Percentiles rank a stretch among this genome's conserved stretches.
These are phyloP conservation scores for Pedinophyceae sp. DNA, from an alignment of 139 green algal genomes.

Conservation along the genomic window DNA sequence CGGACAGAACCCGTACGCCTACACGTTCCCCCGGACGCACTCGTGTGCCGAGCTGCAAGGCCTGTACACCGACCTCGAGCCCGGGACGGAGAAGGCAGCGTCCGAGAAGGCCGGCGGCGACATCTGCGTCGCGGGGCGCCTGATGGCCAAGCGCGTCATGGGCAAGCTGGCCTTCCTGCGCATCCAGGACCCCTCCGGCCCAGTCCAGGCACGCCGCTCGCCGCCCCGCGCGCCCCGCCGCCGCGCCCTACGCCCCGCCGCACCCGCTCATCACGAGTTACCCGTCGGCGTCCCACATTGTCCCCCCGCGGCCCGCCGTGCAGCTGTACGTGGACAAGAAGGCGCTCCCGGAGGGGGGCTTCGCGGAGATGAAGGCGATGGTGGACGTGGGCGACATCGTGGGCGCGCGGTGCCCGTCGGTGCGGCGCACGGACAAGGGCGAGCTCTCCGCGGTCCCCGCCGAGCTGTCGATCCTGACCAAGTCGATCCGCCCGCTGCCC, in stretches of 20 bases:
- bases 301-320: neutral
- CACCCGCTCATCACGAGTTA: too few species aligned
- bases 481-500: slow-evolving; percentile 82
- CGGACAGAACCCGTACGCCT: slow-evolving; percentile 78
- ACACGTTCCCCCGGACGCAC: slow-evolving; percentile 75
- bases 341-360: slow-evolving; percentile 27
- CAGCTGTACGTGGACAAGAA: slow-evolving; percentile 70
- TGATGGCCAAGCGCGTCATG: slow-evolving; percentile 80
- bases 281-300: too few species aligned
- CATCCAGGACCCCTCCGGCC: slow-evolving; percentile 65
- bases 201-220: slow-evolving; percentile 70
- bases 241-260: too few species aligned
- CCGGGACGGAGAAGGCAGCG: slow-evolving; percentile 4
- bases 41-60: slow-evolving; percentile 54
- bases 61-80: neutral
- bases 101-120: neutral
- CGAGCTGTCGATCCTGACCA: slow-evolving; percentile 69
- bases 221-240: too few species aligned
- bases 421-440: slow-evolving; percentile 89
- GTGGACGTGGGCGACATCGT: slow-evolving; percentile 87
- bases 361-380: slow-evolving; percentile 52
- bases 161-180: slow-evolving; percentile 93
- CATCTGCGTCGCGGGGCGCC: slow-evolving; percentile 57
- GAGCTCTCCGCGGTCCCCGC: slow-evolving; percentile 61
- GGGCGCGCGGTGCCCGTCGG: slow-evolving; percentile 30